Base-by-base conservation (phyloP, 805 yeast genomes). In the Grigorovia humatica region DNA sequence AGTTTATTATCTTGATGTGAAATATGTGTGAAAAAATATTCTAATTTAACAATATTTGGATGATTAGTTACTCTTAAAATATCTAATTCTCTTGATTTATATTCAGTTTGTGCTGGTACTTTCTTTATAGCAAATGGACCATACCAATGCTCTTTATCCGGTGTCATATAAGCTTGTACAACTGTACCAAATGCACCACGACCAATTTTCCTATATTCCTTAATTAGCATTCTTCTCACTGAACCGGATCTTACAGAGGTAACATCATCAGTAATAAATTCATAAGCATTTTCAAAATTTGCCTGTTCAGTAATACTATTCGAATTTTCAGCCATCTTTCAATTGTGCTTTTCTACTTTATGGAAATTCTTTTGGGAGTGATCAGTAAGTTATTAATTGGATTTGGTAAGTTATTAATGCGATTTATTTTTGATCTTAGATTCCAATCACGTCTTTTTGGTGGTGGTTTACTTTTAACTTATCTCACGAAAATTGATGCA, bases 181-280 rank as follows among this genome's bases (percentile, higher is more conserved):
- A 86, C 95, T 2, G 88, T 84, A 42, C 95, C 95, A 62, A 86
- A 86, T 5, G 93, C 93, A 44, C 95, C 95, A 67, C 85, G 88
- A 11, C 95, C 95, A 49, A 86, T 83, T 60, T 81, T 79, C 53
- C 82, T 81, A 63, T 82, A 80, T 61, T 86, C 91, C 57, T 76
- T 79, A 20, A 86, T 77, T 40, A 80, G 70, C 91, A 85, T 85
- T 50, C 81, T 78, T 58, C 74, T 72, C 7, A 77, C 69, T 13
- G 68, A 65, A 46, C 76, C 75, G 2, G 83, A 74, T 51, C 73
- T 71, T 63, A 81, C 83, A 49, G 82, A 78, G 40, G 82, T 78
- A 47, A 85, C 91, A 63, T 77, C 80, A 54, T 78, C 71, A 11
- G 80, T 82, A 46, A 77, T 60, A 57, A 76, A 79, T 59, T 79